Evolutionary conservation across 2,329 filamentous ascomycete genomes (phyloP).

Genomic region (Calonectria hawksworthii): DNA sequence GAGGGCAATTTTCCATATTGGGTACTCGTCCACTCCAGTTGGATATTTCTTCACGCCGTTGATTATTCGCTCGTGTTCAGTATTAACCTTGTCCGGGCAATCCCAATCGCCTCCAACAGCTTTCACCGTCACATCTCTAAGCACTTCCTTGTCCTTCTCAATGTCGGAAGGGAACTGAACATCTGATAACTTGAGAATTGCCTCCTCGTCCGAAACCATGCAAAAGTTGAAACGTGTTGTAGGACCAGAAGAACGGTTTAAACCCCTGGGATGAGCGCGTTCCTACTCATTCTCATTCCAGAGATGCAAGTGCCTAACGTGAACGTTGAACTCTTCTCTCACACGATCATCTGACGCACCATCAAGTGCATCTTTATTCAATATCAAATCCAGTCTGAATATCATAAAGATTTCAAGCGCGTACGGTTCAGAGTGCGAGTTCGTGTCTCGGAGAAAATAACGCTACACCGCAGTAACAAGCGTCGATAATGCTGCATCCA

Average conservation of each 20-base stretch:
- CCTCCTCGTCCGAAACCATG: constrained; percentile 16
- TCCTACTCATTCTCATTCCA: background rate
- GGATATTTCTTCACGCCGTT: background rate
- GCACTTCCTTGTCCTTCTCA: background rate
- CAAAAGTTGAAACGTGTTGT: constrained; percentile 15
- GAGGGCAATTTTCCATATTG: background rate
- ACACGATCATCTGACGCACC: constrained; percentile 32
- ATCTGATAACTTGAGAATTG: background rate
- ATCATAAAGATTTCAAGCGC: constrained; percentile 20
- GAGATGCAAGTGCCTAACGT: constrained; percentile 15
- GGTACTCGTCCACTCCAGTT: background rate
- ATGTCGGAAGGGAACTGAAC: constrained; percentile 8
- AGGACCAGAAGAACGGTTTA: constrained; percentile 19
- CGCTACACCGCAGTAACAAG: constrained; percentile 19
- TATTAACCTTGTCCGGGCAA: background rate
- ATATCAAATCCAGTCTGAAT: constrained; percentile 25
- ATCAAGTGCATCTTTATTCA: constrained; percentile 18
- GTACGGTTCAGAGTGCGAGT: background rate
- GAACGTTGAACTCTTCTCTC: constrained; percentile 32
- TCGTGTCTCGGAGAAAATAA: constrained; percentile 4
- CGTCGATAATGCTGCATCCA: constrained; percentile 11
- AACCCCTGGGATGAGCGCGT: background rate
- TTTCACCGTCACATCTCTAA: background rate
- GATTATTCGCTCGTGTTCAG: background rate
- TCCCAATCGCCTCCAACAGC: background rate